Evolutionary conservation across 2,329 filamentous ascomycete genomes (phyloP).

Genomic region (Penicillium sp.): DNA sequence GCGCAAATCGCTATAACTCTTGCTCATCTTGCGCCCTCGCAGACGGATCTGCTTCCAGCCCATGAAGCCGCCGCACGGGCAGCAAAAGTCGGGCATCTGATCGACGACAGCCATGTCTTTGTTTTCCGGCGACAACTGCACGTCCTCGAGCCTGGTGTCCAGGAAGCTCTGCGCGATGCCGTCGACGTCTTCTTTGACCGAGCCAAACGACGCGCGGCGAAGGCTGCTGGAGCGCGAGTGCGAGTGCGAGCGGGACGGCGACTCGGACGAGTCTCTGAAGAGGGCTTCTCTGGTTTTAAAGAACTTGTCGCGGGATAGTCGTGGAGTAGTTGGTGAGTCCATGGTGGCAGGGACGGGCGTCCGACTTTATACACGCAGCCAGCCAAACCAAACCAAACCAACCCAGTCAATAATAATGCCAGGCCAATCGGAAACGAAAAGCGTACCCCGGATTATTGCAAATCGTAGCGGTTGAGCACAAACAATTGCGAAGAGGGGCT

Average conservation of each 20-base stretch:
- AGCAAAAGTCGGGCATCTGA: constrained; percentile 43
- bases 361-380: background rate
- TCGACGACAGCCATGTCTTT: constrained; percentile 16
- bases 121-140: background rate
- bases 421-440: background rate
- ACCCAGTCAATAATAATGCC: too few relatives aligned
- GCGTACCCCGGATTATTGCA: background rate
- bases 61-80: constrained; percentile 42
- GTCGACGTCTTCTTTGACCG: constrained; percentile 42
- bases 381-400: too few relatives aligned
- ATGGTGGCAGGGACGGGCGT: background rate
- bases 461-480: background rate
- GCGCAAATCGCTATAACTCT: constrained; percentile 43
- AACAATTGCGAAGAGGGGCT: background rate
- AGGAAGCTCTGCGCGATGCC: constrained; percentile 44
- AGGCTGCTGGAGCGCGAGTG: constrained; percentile 38
- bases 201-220: constrained; percentile 40
- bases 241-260: constrained; percentile 26
- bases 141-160: constrained; percentile 31
- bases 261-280: constrained; percentile 9
- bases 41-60: constrained; percentile 45
- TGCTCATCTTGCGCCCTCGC: constrained; percentile 41
- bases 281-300: background rate
- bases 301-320: background rate
- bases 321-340: background rate